Conservation (phyloP, 768 basidiomycete species). For the Amanita rimosa region DNA sequence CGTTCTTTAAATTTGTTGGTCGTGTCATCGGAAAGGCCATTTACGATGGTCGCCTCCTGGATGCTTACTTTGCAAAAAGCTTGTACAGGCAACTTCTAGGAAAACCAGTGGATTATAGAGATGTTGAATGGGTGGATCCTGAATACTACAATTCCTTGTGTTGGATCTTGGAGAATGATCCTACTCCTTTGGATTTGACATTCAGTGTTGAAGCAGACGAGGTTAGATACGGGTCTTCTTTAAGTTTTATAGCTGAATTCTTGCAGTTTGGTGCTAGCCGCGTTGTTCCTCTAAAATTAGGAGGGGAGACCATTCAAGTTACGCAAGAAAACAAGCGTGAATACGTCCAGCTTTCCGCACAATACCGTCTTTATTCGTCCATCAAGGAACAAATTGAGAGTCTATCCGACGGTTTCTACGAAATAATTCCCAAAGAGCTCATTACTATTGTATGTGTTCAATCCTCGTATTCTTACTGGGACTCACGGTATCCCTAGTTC, state of each 20-base stretch:
- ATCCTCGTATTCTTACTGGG: slow-evolving; percentile 3
- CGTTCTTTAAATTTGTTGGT: slow-evolving; percentile 98
- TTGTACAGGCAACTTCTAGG: slow-evolving; percentile 92
- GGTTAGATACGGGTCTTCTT: slow-evolving; percentile 29
- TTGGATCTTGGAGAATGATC: slow-evolving; percentile 98
- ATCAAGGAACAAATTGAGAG: slow-evolving; percentile 95
- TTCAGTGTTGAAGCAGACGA: slow-evolving; percentile 97
- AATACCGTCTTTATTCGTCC: slow-evolving; percentile 86
- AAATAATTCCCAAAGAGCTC: slow-evolving; percentile 94
- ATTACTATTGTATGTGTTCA: slow-evolving; percentile 68
- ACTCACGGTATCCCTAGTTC: slow-evolving; percentile 40
- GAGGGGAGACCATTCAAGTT: slow-evolving; percentile 75
- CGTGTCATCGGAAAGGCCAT: slow-evolving; percentile 97
- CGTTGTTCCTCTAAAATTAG: slow-evolving; percentile 77
- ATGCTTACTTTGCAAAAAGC: slow-evolving; percentile 96
- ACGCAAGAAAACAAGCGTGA: slow-evolving; percentile 96
- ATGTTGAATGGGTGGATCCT: slow-evolving; percentile 96
- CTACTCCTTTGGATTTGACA: slow-evolving; percentile 73
- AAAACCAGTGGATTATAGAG: slow-evolving; percentile 89
- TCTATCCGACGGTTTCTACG: slow-evolving; percentile 86
- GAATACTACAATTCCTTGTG: slow-evolving; percentile 97
- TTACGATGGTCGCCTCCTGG: slow-evolving; percentile 89
- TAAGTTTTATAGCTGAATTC: slow-evolving; percentile 5
- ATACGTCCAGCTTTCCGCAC: slow-evolving; percentile 91
- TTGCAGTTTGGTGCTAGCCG: slow-evolving; percentile 82